A percentile compares a stretch with the other conserved stretches of the same genome.
Conservation (phyloP, 2,329 filamentous ascomycete species). For the Aspergillus versicolor region DNA sequence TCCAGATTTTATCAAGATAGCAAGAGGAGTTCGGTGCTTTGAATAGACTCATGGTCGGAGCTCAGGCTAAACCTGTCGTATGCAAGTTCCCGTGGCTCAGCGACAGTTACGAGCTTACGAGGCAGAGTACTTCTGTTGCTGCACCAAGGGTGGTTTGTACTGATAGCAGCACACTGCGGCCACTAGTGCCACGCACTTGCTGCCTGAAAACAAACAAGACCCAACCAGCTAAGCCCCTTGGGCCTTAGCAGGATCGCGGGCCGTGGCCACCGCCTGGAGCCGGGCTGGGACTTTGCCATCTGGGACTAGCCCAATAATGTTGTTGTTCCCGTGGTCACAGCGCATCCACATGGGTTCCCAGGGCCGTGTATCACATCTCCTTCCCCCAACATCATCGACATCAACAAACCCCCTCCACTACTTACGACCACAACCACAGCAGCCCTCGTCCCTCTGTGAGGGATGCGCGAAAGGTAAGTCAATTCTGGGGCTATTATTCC, state of each 20-base stretch:
- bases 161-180: background rate
- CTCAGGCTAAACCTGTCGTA: too few relatives aligned
- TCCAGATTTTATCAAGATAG: too few relatives aligned
- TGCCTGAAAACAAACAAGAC: constrained; percentile 4
- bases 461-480: constrained; percentile 23
- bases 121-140: too few relatives aligned
- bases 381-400: constrained; percentile 10
- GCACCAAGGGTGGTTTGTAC: background rate
- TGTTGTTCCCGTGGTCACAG: constrained; percentile 18
- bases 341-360: constrained; percentile 12
- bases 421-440: constrained; percentile 1
- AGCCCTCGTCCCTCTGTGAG: constrained; percentile 23
- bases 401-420: constrained; percentile 12
- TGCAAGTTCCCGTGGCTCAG: too few relatives aligned
- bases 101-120: too few relatives aligned
- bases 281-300: background rate
- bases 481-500: constrained; percentile 5
- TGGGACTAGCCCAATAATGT: background rate
- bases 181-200: constrained; percentile 5
- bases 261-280: constrained; percentile 13
- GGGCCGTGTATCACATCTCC: constrained; percentile 5
- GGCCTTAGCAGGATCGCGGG: constrained; percentile 9
- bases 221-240: background rate
- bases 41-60: too few relatives aligned
- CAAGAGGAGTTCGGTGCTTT: too few relatives aligned